These are phyloP conservation scores for Heimioporus retisporus DNA, from an alignment of 1,284 basidiomycete species.

Conservation along the genomic window DNA sequence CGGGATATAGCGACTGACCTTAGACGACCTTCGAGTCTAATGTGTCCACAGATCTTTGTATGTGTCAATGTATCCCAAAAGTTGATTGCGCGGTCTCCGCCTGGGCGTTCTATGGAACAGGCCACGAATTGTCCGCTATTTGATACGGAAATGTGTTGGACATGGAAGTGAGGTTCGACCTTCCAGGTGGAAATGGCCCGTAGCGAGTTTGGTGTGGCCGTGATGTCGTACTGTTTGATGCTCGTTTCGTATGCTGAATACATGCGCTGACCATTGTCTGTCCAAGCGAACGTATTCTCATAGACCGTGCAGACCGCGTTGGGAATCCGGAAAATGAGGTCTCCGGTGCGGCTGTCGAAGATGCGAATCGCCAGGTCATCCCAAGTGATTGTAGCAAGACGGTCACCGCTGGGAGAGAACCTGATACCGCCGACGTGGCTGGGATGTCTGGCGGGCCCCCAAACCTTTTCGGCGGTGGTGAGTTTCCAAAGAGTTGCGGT, in stretches of 20 bases:
- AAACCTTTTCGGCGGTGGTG: neutral
- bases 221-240: conserved; percentile 8
- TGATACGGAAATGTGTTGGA: conserved; percentile 7
- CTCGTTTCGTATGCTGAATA: conserved; percentile 10
- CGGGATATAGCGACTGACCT: conserved; percentile 9
- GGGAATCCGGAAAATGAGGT: conserved; percentile 5
- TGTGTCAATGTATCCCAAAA: conserved; percentile 15
- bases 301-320: conserved; percentile 1
- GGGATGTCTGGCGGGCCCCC: conserved; percentile 12
- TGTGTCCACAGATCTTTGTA: neutral
- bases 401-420: conserved; percentile 15
- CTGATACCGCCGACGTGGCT: conserved; percentile 7
- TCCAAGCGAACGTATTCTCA: conserved; percentile 10
- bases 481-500: conserved; percentile 10
- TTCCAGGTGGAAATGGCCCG: conserved; percentile 6
- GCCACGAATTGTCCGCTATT: conserved; percentile 15
- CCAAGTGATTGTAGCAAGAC: conserved; percentile 13
- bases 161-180: conserved; percentile 4
- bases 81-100: neutral
- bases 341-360: conserved; percentile 10
- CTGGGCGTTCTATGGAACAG: conserved; percentile 8
- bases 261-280: conserved; percentile 11
- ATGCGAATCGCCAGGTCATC: conserved; percentile 7
- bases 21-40: conserved; percentile 8
- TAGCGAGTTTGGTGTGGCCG: neutral